A percentile compares a stretch with the other conserved stretches of the same genome.
These are phyloP conservation scores for Thalia dealbata DNA, from an alignment of 176 grass and related monocot species.

Conservation along the genomic window DNA sequence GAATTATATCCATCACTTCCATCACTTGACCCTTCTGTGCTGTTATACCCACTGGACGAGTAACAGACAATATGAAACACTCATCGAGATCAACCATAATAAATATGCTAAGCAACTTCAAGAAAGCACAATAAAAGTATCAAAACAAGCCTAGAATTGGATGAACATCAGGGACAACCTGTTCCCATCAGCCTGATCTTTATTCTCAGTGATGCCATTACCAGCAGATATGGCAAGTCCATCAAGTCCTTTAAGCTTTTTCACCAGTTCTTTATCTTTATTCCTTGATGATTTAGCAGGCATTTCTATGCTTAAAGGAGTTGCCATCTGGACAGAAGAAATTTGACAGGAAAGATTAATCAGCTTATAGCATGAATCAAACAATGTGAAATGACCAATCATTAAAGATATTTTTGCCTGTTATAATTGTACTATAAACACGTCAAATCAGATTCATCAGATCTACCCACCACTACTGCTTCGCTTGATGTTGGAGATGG, in stretches of 20 bases:
- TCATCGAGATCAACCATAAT: background rate
- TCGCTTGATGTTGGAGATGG: conserved; percentile 4
- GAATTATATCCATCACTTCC: conserved; percentile 32
- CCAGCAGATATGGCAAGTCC: conserved; percentile 32
- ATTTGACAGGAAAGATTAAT: background rate
- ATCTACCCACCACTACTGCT: conserved; percentile 7
- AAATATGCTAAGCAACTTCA: background rate
- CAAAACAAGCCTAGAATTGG: background rate
- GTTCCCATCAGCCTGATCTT: conserved; percentile 4
- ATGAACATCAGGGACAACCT: conserved; percentile 21
- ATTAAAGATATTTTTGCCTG: background rate
- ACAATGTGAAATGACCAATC: background rate
- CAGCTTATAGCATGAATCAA: background rate
- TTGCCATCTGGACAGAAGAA: conserved; percentile 37
- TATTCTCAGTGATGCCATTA: conserved; percentile 46
- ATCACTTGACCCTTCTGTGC: conserved; percentile 59
- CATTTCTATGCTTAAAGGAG: conserved; percentile 41
- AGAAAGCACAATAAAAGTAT: background rate
- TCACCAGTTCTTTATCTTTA: conserved; percentile 37
- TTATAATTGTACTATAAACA: background rate
- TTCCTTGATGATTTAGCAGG: conserved; percentile 52
- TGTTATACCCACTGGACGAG: conserved; percentile 37
- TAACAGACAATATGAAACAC: conserved; percentile 1
- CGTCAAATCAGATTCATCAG: background rate
- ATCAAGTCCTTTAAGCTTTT: conserved; percentile 48